phyloP scores from a whole-genome alignment of 2,329 filamentous ascomycete genomes.

The Xylariales sp. region DNA sequence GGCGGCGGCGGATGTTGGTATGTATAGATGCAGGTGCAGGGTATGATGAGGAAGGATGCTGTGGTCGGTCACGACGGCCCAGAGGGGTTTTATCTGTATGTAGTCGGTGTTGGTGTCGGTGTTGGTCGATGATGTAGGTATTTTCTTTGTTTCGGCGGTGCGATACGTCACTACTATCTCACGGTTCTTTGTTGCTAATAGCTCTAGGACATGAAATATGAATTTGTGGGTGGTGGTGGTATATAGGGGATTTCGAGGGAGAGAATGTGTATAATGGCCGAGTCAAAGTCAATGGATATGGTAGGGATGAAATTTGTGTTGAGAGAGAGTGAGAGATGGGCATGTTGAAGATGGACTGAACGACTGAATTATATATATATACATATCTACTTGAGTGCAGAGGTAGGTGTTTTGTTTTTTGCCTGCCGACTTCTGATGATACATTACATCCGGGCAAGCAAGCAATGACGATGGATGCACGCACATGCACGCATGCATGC shows the following conservation, averaged over 20 bases:
- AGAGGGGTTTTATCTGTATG: neutral
- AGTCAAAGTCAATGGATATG: neutral
- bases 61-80: neutral
- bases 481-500: slow-evolving; percentile 6
- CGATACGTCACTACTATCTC: slow-evolving; percentile 23
- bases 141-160: slow-evolving; percentile 22
- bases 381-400: neutral
- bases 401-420: neutral
- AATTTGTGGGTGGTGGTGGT: neutral
- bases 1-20: slow-evolving; percentile 11
- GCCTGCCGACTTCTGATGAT: slow-evolving; percentile 2
- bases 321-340: too few relatives aligned
- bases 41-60: slow-evolving; percentile 16
- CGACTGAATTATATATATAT: neutral
- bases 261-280: neutral
- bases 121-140: neutral
- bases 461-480: slow-evolving; percentile 25
- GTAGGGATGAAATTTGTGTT: slow-evolving; percentile 1
- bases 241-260: slow-evolving; percentile 10
- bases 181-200: slow-evolving; percentile 14
- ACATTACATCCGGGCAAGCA: neutral
- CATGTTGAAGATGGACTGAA: neutral
- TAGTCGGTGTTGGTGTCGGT: neutral
- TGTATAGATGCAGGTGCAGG: slow-evolving; percentile 21
- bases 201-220: slow-evolving; percentile 15